A percentile compares a stretch with the other conserved stretches of the same genome.
Evolutionary conservation across 1,284 basidiomycete species (phyloP).

Genomic region (Ganoderma leucocontextum): DNA sequence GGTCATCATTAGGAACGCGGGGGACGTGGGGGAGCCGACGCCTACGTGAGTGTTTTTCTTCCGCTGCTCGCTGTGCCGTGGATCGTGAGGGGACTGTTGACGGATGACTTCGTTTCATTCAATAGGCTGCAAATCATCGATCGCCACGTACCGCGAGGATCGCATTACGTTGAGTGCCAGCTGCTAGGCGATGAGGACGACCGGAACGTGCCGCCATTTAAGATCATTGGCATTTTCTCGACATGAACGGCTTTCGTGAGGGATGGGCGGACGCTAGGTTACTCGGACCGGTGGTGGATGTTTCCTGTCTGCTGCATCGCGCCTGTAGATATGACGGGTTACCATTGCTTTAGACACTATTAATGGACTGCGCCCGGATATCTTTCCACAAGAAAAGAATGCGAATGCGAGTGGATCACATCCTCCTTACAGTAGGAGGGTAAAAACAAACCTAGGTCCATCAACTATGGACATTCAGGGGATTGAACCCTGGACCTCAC

Average conservation of each 20-base stretch:
- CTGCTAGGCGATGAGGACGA: constrained; percentile 84
- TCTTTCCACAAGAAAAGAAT: background rate
- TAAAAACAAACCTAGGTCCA: too few species aligned
- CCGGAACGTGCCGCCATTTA: constrained; percentile 74
- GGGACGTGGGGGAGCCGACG: constrained; percentile 54
- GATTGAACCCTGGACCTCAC: constrained; percentile 46
- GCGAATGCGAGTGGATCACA: background rate
- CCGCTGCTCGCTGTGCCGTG: constrained; percentile 8
- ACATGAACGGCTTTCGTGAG: constrained; percentile 49
- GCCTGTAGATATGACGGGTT: background rate
- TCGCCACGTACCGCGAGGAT: constrained; percentile 75
- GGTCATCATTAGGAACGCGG: constrained; percentile 70
- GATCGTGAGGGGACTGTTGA: constrained; percentile 12
- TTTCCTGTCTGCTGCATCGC: background rate
- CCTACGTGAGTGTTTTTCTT: constrained; percentile 59
- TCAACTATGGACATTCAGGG: constrained; percentile 39
- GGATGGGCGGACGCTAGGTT: background rate
- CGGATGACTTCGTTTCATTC: constrained; percentile 2
- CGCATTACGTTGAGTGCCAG: constrained; percentile 88
- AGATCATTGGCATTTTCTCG: constrained; percentile 85
- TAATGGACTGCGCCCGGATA: background rate
- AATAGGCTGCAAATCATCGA: constrained; percentile 81
- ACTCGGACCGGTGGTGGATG: background rate
- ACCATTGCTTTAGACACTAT: background rate
- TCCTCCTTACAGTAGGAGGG: too few species aligned